These are phyloP conservation scores for Naganishia antarctica DNA, from an alignment of 768 basidiomycete species.

Conservation along the genomic window DNA sequence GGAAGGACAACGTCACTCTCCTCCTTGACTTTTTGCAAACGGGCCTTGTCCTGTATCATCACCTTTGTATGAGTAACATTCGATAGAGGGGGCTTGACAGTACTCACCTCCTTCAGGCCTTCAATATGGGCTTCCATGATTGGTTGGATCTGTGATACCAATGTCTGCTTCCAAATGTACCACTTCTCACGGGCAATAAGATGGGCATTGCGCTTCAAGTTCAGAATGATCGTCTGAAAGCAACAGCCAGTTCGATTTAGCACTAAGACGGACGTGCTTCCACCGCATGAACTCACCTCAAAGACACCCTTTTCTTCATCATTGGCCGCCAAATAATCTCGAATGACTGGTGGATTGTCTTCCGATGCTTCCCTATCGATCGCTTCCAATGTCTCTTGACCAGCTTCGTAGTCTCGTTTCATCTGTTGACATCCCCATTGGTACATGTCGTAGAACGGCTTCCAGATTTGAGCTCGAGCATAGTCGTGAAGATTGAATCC, in stretches of 20 bases:
- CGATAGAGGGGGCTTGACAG: neutral
- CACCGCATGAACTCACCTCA: constrained; percentile 40
- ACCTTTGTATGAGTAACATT: neutral
- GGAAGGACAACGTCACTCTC: constrained; percentile 35
- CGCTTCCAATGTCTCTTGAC: constrained; percentile 30
- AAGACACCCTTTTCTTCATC: constrained; percentile 49
- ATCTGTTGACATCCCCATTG: constrained; percentile 46
- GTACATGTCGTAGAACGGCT: constrained; percentile 45
- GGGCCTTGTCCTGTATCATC: constrained; percentile 40
- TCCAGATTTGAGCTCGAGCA: constrained; percentile 39
- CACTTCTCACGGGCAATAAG: constrained; percentile 44
- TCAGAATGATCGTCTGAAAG: constrained; percentile 31
- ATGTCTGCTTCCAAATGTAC: constrained; percentile 47
- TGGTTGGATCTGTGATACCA: constrained; percentile 39
- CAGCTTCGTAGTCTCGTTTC: constrained; percentile 38
- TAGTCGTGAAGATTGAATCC: constrained; percentile 42
- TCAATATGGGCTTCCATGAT: constrained; percentile 34
- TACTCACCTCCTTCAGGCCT: constrained; percentile 40
- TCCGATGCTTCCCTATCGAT: constrained; percentile 34
- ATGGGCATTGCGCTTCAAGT: constrained; percentile 47
- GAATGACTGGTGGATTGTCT: constrained; percentile 44
- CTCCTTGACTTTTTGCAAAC: constrained; percentile 31
- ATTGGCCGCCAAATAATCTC: constrained; percentile 46
- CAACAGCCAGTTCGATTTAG: neutral
- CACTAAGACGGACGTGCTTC: neutral